Base-by-base conservation (phyloP, 2,329 filamentous ascomycete species). In the Mycogone perniciosa region DNA sequence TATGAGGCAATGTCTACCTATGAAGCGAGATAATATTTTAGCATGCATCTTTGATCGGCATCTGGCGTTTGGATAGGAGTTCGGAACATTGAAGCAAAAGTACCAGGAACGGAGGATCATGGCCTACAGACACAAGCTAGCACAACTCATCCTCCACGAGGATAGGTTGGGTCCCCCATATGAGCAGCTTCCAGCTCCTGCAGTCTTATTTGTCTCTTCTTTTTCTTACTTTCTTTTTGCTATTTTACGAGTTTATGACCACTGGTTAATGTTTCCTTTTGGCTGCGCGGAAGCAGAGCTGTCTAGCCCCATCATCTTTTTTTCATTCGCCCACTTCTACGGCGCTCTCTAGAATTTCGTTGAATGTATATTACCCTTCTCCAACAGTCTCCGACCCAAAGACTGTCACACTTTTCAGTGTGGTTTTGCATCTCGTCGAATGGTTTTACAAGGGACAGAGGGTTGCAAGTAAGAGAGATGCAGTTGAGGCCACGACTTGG, bases 51-150 rank as follows among this genome's bases (percentile, higher is more conserved):
- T 52, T 54, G 57, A 49, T 58, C 56, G 61, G 57, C 54, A 57
- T 60, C 60, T 55, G 66, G 68, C 66, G 67, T 71, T 66, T 69
- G 67, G 65, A 64, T 61, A 67, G 59, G 65, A 57, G 56, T 57
- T 41, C 20, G 45, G 44, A 48, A 46, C 31, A 50, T 31, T 2
- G 20, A 20, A 20, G 20, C 20, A 44, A 31, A 29, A 29, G 27
- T 30, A 31, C 30, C n/a, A 44, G 41, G 13, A 27, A 20, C 41
- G 30, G 26, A 29, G 30, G 41, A 44, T 7, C 37, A 26, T 13
- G 37, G 7, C 55, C 50, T 54, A 51, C 54, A 45, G 35, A 37
- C 50, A 39, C 48, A 43, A 35, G 34, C 45, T 40, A 44, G 43
- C 26, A 48, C 51, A 47, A 11, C 9, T 31, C 7, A n/a, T 44